phyloP scores from a whole-genome alignment of 768 basidiomycete genomes.

The Aureoboletus auriporus region DNA sequence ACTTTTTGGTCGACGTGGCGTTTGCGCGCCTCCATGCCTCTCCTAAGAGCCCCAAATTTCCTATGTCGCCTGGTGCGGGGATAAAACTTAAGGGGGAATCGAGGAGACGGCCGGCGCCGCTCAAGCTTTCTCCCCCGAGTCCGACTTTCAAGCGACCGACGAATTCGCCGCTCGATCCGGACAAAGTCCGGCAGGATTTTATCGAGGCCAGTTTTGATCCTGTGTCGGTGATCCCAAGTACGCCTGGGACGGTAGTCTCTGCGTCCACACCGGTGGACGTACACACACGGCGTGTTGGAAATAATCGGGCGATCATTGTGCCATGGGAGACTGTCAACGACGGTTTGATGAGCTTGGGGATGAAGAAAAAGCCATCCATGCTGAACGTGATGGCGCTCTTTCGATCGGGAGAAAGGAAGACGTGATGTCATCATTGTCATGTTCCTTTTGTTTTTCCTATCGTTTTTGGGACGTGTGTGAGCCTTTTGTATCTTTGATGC shows the following conservation, averaged over 20 bases:
- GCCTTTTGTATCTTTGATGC: not conserved
- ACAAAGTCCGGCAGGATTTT: slow-evolving; percentile 37
- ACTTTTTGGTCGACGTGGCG: slow-evolving; percentile 32
- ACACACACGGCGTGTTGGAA: not conserved
- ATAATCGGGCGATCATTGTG: slow-evolving; percentile 5
- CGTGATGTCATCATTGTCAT: not conserved
- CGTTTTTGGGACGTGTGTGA: not conserved
- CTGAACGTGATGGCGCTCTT: slow-evolving; percentile 31
- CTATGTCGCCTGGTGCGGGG: slow-evolving; percentile 7
- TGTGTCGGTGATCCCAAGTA: not conserved
- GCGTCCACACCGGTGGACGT: not conserved
- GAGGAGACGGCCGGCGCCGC: slow-evolving; percentile 40
- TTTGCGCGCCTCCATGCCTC: slow-evolving; percentile 15
- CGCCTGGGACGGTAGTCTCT: not conserved
- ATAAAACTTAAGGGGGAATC: slow-evolving; percentile 25
- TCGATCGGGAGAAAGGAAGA: slow-evolving; percentile 25
- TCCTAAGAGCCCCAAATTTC: slow-evolving; percentile 13
- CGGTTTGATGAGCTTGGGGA: slow-evolving; percentile 5
- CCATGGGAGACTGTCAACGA: slow-evolving; percentile 6
- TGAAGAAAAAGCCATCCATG: slow-evolving; percentile 22
- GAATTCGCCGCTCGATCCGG: slow-evolving; percentile 35
- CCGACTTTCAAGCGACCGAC: slow-evolving; percentile 30
- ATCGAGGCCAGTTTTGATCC: slow-evolving; percentile 44
- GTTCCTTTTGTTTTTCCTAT: not conserved
- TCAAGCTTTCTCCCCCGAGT: slow-evolving; percentile 34